A percentile compares a stretch with the other conserved stretches of the same genome.
phyloP scores from a whole-genome alignment of 106 monocot genomes.

The Xerophyta viscosa region DNA sequence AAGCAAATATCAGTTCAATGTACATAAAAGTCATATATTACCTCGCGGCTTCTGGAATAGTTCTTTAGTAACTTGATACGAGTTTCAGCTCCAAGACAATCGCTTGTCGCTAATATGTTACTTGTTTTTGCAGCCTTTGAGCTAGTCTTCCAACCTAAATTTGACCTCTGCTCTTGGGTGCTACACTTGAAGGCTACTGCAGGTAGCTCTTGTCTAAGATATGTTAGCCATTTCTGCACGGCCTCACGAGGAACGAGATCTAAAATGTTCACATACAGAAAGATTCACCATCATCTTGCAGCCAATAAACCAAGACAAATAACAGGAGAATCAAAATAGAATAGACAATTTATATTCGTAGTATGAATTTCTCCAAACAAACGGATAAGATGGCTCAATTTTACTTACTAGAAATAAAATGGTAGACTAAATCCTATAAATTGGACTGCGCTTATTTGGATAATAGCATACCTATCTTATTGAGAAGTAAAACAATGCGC shows the following conservation, averaged over 20 bases:
- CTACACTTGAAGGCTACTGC: conserved; percentile 95
- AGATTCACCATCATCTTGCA: too few relatives aligned
- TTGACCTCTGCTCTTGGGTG: conserved; percentile 86
- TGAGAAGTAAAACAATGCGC: conserved; percentile 80
- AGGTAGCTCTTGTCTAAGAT: conserved; percentile 84
- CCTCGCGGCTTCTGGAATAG: conserved; percentile 90
- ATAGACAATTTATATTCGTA: too few relatives aligned
- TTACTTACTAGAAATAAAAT: too few relatives aligned
- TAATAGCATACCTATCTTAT: conserved; percentile 78
- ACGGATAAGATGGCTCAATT: too few relatives aligned
- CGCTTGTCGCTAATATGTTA: conserved; percentile 70
- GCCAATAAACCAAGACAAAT: too few relatives aligned
- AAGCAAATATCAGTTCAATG: neutral
- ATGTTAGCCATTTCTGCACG: conserved; percentile 91
- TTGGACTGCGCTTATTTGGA: too few relatives aligned
- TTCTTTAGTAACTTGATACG: conserved; percentile 90
- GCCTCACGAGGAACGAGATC: conserved; percentile 90
- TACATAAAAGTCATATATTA: conserved; percentile 4
- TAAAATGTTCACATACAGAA: too few relatives aligned
- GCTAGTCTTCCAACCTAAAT: conserved; percentile 75
- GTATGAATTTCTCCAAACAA: too few relatives aligned
- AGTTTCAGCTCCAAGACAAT: conserved; percentile 94
- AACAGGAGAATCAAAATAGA: too few relatives aligned
- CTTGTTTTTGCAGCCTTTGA: conserved; percentile 54
- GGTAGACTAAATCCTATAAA: too few relatives aligned